These are phyloP conservation scores for Hymenoscyphus occultus DNA, from an alignment of 2,329 filamentous ascomycete genomes.

Conservation along the genomic window DNA sequence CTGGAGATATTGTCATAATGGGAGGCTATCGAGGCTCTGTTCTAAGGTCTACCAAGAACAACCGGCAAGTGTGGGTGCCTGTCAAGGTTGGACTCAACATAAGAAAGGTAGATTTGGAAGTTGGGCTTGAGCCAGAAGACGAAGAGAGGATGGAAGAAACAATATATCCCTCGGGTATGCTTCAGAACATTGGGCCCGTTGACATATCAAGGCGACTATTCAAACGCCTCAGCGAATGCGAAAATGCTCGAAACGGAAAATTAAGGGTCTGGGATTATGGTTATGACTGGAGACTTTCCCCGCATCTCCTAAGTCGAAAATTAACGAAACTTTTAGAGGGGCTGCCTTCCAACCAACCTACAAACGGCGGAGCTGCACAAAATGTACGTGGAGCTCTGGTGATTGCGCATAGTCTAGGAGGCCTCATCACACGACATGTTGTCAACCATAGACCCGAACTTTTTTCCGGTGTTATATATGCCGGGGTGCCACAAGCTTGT, in stretches of 20 bases:
- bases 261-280: conserved; percentile 86
- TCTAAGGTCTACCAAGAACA: conserved; percentile 76
- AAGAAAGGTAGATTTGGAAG: conserved; percentile 85
- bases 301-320: conserved; percentile 67
- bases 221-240: conserved; percentile 69
- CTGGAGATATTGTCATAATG: conserved; percentile 82
- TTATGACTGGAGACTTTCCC: conserved; percentile 91
- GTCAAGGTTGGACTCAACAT: conserved; percentile 91
- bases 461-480: conserved; percentile 82
- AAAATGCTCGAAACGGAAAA: conserved; percentile 68
- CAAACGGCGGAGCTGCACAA: conserved; percentile 40
- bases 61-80: conserved; percentile 90
- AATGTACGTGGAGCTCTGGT: conserved; percentile 70
- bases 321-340: conserved; percentile 71
- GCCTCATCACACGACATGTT: conserved; percentile 81
- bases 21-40: conserved; percentile 90
- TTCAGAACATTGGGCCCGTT: conserved; percentile 87
- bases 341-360: conserved; percentile 69
- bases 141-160: conserved; percentile 78
- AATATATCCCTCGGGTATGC: conserved; percentile 83
- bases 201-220: conserved; percentile 83
- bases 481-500: conserved; percentile 79
- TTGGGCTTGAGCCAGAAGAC: conserved; percentile 76
- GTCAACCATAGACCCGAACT: conserved; percentile 83
- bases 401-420: conserved; percentile 83